phyloP scores from a whole-genome alignment of 768 basidiomycete species.

The Suillus paluster region DNA sequence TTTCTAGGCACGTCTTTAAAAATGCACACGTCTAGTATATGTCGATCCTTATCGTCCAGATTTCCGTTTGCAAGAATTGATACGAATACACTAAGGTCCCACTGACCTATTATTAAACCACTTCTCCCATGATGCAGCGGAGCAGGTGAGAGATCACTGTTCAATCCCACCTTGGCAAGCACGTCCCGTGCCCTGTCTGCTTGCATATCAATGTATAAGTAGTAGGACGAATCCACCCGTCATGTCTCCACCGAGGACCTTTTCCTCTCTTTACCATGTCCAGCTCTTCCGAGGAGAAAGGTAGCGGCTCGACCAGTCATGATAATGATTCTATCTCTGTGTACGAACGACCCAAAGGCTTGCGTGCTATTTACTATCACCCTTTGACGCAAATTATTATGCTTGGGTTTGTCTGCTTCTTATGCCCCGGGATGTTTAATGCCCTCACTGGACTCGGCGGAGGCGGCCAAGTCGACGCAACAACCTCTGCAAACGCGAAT shows the following conservation, averaged over 20 bases:
- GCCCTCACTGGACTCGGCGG: conserved; percentile 77
- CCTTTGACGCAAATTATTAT: conserved; percentile 63
- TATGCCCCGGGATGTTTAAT: conserved; percentile 69
- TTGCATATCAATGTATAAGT: neutral
- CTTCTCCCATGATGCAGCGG: neutral
- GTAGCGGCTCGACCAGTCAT: neutral
- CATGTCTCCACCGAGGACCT: neutral
- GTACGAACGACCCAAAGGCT: conserved; percentile 50
- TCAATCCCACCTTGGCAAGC: neutral
- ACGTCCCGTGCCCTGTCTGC: neutral
- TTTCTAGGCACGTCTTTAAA: too few relatives aligned
- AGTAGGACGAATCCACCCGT: neutral
- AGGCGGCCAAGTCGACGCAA: conserved; percentile 70
- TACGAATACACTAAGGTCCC: too few relatives aligned
- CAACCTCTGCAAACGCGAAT: conserved; percentile 71
- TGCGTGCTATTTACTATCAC: conserved; percentile 61
- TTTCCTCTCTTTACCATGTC: neutral
- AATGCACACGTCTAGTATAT: too few relatives aligned
- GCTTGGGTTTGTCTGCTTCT: conserved; percentile 69
- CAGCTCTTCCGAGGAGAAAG: conserved; percentile 12
- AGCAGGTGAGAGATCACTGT: neutral
- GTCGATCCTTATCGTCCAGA: conserved; percentile 7
- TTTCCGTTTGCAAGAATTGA: neutral
- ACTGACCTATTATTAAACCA: neutral
- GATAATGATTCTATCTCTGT: conserved; percentile 6